Percentiles rank a stretch among this genome's conserved stretches.
phyloP scores from a whole-genome alignment of 768 basidiomycete genomes.

The Solioccasus polychromus region DNA sequence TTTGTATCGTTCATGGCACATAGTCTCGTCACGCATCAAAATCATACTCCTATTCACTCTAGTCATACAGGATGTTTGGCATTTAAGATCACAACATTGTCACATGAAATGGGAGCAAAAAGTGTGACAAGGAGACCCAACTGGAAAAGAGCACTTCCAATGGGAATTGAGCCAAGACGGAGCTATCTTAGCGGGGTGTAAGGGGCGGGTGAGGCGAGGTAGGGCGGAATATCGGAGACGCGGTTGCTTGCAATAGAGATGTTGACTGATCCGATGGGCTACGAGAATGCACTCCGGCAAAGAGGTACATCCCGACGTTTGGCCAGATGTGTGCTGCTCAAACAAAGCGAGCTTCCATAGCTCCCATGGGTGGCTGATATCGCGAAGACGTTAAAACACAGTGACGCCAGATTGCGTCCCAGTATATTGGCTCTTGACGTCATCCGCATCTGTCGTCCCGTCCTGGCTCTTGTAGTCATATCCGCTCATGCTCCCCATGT shows the following conservation, averaged over 20 bases:
- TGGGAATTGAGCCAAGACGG: too few species aligned
- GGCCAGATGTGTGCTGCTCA: conserved; percentile 5
- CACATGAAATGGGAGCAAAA: conserved; percentile 19
- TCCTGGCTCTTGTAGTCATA: conserved; percentile 90
- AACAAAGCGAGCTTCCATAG: too few species aligned
- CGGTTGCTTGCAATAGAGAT: conserved; percentile 15
- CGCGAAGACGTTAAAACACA: conserved; percentile 55
- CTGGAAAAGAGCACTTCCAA: conserved; percentile 4
- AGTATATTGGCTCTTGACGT: conserved; percentile 86
- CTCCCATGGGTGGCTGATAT: conserved; percentile 3
- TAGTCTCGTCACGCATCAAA: too few species aligned
- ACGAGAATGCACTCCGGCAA: conserved; percentile 6
- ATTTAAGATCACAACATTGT: conserved; percentile 15
- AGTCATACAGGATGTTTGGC: too few species aligned
- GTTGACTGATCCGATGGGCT: conserved; percentile 8
- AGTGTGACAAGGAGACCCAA: conserved; percentile 14
- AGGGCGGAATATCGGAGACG: conserved; percentile 6
- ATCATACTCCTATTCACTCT: too few species aligned
- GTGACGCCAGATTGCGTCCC: conserved; percentile 85
- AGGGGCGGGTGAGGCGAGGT: too few species aligned
- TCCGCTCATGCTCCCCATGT: conserved; percentile 74
- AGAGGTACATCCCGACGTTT: conserved; percentile 9
- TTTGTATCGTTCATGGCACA: conserved; percentile 2
- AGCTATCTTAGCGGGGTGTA: too few species aligned
- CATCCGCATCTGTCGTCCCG: conserved; percentile 73